Percentiles rank a stretch among this genome's conserved stretches.
Evolutionary conservation across 1,284 basidiomycete species (phyloP).

Genomic region (Anthracocystis walkeri): DNA sequence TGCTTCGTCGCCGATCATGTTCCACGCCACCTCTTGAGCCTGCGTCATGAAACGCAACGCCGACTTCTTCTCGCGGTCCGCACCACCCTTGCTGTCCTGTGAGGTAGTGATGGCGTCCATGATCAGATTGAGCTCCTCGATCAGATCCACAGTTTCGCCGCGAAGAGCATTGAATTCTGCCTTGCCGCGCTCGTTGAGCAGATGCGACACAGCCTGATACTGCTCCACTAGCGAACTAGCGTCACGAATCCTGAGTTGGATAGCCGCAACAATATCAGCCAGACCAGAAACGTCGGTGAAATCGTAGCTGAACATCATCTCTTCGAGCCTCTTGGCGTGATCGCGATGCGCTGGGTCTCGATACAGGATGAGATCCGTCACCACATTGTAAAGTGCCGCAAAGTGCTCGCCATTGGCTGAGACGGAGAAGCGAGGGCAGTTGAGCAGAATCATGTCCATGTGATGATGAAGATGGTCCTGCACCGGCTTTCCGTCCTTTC

Average conservation of each 20-base stretch:
- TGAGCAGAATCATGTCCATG: constrained; percentile 83
- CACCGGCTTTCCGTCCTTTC: constrained; percentile 53
- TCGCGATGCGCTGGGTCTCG: constrained; percentile 78
- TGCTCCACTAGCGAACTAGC: constrained; percentile 55
- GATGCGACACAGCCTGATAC: constrained; percentile 68
- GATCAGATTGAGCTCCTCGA: constrained; percentile 84
- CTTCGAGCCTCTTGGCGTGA: constrained; percentile 73
- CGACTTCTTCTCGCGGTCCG: constrained; percentile 79
- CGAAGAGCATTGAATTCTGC: constrained; percentile 76
- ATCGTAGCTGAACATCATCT: constrained; percentile 88
- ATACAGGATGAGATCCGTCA: constrained; percentile 85
- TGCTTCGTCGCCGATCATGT: constrained; percentile 82
- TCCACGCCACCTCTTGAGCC: constrained; percentile 91
- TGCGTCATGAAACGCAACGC: constrained; percentile 84
- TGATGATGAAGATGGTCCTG: constrained; percentile 82
- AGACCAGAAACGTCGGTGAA: constrained; percentile 82
- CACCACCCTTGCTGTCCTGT: constrained; percentile 71
- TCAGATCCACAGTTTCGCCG: constrained; percentile 80
- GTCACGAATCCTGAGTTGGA: constrained; percentile 81
- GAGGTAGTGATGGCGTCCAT: constrained; percentile 89
- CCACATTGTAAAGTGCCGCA: constrained; percentile 85
- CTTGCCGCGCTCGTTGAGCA: constrained; percentile 73
- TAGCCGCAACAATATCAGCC: constrained; percentile 78
- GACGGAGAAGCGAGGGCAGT: constrained; percentile 82
- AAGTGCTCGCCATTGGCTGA: constrained; percentile 88